A percentile compares a stretch with the other conserved stretches of the same genome.
These are phyloP conservation scores for Colletotrichum tropicale DNA, from an alignment of 2,329 filamentous ascomycete genomes.

Conservation along the genomic window DNA sequence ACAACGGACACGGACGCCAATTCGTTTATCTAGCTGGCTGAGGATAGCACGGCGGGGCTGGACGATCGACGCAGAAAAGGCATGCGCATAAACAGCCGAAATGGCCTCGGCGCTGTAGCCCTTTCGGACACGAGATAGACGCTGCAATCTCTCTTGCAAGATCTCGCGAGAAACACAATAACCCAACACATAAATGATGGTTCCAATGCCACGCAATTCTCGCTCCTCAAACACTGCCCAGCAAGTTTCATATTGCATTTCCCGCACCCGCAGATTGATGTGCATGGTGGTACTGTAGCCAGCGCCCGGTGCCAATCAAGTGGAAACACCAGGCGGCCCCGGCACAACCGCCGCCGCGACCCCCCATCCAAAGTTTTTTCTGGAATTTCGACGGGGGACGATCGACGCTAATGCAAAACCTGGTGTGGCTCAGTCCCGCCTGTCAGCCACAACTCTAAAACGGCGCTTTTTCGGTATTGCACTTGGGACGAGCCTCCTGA, in stretches of 20 bases:
- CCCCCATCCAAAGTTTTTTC: background rate
- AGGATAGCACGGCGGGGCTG: background rate
- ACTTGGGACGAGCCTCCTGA: background rate
- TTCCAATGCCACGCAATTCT: background rate
- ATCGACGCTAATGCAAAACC: slow-evolving; percentile 19
- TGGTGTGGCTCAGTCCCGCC: slow-evolving; percentile 16
- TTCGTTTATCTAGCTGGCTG: background rate
- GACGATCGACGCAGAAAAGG: background rate
- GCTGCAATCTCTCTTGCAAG: background rate
- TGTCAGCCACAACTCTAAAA: slow-evolving; percentile 22
- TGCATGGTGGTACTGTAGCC: background rate
- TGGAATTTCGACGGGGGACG: slow-evolving; percentile 8
- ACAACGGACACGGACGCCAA: background rate
- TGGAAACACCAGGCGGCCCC: background rate
- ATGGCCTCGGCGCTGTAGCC: background rate
- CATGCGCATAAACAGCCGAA: background rate
- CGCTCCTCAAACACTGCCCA: background rate
- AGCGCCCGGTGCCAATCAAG: background rate
- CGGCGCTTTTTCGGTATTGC: slow-evolving; percentile 7
- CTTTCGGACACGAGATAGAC: background rate
- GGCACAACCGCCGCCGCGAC: background rate
- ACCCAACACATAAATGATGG: background rate
- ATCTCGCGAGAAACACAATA: background rate
- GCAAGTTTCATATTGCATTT: background rate
- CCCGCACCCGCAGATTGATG: background rate